A percentile compares a stretch with the other conserved stretches of the same genome.
These are phyloP conservation scores for Aspergillus steynii DNA, from an alignment of 495 filamentous ascomycete genomes.

Conservation along the genomic window DNA sequence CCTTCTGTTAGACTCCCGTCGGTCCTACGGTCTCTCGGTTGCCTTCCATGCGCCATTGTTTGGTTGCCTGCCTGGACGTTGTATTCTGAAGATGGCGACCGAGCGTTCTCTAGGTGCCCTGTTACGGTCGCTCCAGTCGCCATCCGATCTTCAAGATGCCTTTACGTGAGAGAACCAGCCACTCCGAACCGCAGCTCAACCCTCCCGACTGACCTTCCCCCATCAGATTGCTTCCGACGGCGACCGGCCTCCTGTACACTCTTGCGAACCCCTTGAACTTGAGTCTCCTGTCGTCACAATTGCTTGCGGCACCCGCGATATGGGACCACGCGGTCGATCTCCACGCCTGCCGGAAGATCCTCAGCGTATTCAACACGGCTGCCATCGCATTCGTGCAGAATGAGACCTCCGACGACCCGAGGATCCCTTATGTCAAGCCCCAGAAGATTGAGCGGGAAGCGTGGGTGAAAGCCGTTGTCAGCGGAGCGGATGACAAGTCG, in stretches of 20 bases:
- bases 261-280: slow-evolving; percentile 90
- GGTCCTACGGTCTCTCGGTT: not conserved
- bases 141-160: slow-evolving; percentile 52
- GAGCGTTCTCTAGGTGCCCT: slow-evolving; percentile 53
- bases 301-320: slow-evolving; percentile 81
- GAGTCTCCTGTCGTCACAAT: slow-evolving; percentile 84
- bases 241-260: slow-evolving; percentile 76
- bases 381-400: slow-evolving; percentile 64
- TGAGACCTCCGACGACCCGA: slow-evolving; percentile 44
- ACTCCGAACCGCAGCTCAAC: slow-evolving; percentile 7
- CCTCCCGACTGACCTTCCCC: slow-evolving; percentile 17
- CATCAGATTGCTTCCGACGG: slow-evolving; percentile 71
- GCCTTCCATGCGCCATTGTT: slow-evolving; percentile 9
- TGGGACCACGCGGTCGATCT: slow-evolving; percentile 78
- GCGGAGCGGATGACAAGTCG: slow-evolving; percentile 80
- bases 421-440: slow-evolving; percentile 41
- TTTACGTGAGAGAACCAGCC: slow-evolving; percentile 46
- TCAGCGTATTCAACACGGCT: slow-evolving; percentile 88
- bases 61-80: not conserved
- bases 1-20: slow-evolving; percentile 8
- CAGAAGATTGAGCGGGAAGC: slow-evolving; percentile 61
- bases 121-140: slow-evolving; percentile 52
- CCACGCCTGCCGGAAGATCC: slow-evolving; percentile 68
- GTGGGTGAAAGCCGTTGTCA: slow-evolving; percentile 81
- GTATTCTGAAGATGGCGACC: slow-evolving; percentile 40